Evolutionary conservation across 768 basidiomycete species (phyloP).

Genomic region (Auriscalpium orientale): DNA sequence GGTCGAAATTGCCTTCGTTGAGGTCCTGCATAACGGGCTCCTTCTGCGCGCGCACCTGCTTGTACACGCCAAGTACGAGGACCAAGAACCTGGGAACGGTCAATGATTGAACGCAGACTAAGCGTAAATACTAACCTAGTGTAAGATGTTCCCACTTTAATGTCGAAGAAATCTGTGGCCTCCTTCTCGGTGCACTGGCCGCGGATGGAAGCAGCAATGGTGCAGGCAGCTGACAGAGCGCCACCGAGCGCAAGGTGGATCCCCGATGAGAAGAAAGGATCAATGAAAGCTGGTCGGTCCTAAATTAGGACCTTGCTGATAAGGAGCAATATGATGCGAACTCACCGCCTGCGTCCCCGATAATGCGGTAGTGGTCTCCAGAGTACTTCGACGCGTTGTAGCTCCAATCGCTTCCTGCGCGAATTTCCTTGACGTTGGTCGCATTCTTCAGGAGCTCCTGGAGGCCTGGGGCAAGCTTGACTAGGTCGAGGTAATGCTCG

Average conservation of each 20-base stretch:
- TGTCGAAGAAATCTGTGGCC: slow-evolving; percentile 24
- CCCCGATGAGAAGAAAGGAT: slow-evolving; percentile 57
- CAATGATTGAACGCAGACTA: too few relatives aligned
- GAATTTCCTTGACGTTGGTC: slow-evolving; percentile 5
- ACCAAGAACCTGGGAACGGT: slow-evolving; percentile 15
- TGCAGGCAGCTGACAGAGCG: slow-evolving; percentile 37
- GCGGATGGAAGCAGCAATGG: slow-evolving; percentile 40
- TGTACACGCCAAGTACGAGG: slow-evolving; percentile 31
- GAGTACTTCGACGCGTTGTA: slow-evolving; percentile 26
- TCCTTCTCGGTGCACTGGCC: slow-evolving; percentile 37
- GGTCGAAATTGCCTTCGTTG: slow-evolving; percentile 36
- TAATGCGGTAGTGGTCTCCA: slow-evolving; percentile 26
- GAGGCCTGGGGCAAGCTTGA: slow-evolving; percentile 26
- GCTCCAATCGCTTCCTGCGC: slow-evolving; percentile 30
- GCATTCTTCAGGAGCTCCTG: slow-evolving; percentile 16
- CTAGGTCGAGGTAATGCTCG: slow-evolving; percentile 22
- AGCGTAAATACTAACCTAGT: background rate
- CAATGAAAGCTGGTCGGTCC: slow-evolving; percentile 40
- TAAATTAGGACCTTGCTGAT: background rate
- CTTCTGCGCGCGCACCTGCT: slow-evolving; percentile 34
- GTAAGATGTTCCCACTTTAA: background rate
- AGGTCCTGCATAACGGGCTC: slow-evolving; percentile 32
- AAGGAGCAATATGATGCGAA: background rate
- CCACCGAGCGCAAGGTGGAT: slow-evolving; percentile 46
- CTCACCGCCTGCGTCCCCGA: slow-evolving; percentile 32